Evolutionary conservation across 192 early-diverging fungal species (phyloP).

Genomic region (Gaertneriomyces sp.): DNA sequence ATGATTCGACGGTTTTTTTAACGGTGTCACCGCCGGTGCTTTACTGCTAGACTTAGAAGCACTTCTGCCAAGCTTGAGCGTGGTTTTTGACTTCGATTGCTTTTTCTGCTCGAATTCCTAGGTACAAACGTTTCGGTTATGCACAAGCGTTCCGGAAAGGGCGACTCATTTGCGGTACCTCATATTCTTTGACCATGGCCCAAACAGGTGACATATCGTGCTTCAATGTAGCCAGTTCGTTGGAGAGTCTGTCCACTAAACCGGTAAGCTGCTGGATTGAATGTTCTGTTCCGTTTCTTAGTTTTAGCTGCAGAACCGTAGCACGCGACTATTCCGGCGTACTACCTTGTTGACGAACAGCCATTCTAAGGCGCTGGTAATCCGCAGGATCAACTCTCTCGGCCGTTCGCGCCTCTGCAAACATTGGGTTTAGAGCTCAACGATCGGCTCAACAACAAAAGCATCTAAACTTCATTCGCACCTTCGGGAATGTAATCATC

Average conservation of each 20-base stretch:
- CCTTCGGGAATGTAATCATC: constrained; percentile 73
- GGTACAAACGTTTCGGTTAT: constrained; percentile 11
- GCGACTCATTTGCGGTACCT: constrained; percentile 14
- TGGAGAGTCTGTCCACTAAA: constrained; percentile 13
- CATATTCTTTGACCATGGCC: constrained; percentile 35
- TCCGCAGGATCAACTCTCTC: constrained; percentile 2
- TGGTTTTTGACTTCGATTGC: neutral
- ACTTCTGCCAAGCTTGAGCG: too few relatives aligned
- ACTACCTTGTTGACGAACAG: constrained; percentile 3
- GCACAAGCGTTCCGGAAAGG: constrained; percentile 7
- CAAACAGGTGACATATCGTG: constrained; percentile 39
- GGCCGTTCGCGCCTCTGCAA: neutral
- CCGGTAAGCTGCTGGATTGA: too few relatives aligned
- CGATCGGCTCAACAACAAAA: too few relatives aligned
- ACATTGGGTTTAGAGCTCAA: too few relatives aligned
- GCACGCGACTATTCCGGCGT: too few relatives aligned
- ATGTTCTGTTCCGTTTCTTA: too few relatives aligned
- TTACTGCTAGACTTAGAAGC: too few relatives aligned
- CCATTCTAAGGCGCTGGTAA: neutral
- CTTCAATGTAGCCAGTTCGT: constrained; percentile 18
- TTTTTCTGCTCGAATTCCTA: constrained; percentile 14
- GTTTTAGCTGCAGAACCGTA: too few relatives aligned
- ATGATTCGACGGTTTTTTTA: too few relatives aligned
- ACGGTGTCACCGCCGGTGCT: too few relatives aligned
- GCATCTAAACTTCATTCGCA: neutral